Conservation (phyloP, 2,329 filamentous ascomycete genomes). For the Diplodia intermedia region DNA sequence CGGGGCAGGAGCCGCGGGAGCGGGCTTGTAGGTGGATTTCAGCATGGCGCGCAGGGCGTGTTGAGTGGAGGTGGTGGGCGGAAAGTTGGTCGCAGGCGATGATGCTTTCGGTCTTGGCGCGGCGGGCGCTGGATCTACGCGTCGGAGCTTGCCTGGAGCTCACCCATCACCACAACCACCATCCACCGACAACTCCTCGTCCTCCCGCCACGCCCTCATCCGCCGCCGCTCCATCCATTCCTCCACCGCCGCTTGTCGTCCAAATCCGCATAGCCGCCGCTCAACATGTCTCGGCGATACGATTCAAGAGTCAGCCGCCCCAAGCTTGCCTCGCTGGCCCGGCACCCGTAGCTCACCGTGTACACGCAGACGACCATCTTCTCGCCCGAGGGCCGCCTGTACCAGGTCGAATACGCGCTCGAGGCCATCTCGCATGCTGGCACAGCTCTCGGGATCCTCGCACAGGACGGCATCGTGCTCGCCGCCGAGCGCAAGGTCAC, state of each 20-base stretch:
- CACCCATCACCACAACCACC: conserved; percentile 30
- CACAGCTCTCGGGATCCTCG: conserved; percentile 94
- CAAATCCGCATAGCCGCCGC: conserved; percentile 32
- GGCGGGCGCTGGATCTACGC: conserved; percentile 23
- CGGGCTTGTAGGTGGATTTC: conserved; percentile 76
- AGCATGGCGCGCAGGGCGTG: conserved; percentile 61
- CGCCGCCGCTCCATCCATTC: conserved; percentile 34
- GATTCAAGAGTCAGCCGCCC: conserved; percentile 81
- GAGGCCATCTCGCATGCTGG: conserved; percentile 99
- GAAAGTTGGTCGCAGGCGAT: conserved; percentile 36
- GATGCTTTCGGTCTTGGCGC: conserved; percentile 41
- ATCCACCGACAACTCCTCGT: conserved; percentile 38
- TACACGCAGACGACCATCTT: conserved; percentile 90
- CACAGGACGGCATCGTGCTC: conserved; percentile 97
- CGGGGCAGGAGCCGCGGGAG: conserved; percentile 47
- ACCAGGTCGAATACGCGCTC: conserved; percentile 98
- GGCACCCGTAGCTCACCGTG: conserved; percentile 78
- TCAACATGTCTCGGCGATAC: conserved; percentile 91
- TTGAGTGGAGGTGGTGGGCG: conserved; percentile 38
- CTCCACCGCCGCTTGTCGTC: background rate
- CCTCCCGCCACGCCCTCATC: conserved; percentile 33
- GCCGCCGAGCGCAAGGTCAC: conserved; percentile 99
- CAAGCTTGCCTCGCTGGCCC: conserved; percentile 82
- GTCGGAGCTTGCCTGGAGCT: conserved; percentile 45
- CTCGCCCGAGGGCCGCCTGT: conserved; percentile 96